phyloP scores from a whole-genome alignment of 2,329 filamentous ascomycete species.

The Hypomyces perniciosus region DNA sequence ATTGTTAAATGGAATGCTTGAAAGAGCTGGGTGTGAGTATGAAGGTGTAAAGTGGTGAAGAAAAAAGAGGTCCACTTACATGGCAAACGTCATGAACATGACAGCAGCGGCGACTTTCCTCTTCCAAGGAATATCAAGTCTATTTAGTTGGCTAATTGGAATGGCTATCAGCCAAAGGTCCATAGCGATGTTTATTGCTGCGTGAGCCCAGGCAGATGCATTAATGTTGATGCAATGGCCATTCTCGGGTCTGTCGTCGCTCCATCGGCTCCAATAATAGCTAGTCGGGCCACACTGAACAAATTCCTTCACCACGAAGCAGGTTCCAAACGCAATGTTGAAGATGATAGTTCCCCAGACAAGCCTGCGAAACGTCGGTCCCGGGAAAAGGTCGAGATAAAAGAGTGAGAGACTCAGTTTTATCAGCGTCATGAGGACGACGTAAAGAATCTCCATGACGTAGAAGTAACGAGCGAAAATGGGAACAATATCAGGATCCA shows the following conservation, averaged over 20 bases:
- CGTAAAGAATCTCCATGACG: constrained; percentile 33
- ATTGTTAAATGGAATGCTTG: background rate
- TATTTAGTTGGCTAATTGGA: constrained; percentile 33
- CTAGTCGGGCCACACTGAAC: constrained; percentile 35
- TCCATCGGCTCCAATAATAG: constrained; percentile 38
- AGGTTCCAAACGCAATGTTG: constrained; percentile 22
- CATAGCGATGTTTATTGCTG: constrained; percentile 35
- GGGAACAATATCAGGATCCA: constrained; percentile 15
- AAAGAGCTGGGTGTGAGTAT: background rate
- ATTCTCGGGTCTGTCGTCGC: constrained; percentile 27
- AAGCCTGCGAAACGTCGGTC: constrained; percentile 21
- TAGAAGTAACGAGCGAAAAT: constrained; percentile 25
- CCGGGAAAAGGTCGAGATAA: constrained; percentile 38
- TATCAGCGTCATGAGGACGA: constrained; percentile 31
- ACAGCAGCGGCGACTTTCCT: constrained; percentile 37
- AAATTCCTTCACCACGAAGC: constrained; percentile 28
- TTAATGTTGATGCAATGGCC: constrained; percentile 38
- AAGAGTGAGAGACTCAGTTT: constrained; percentile 38
- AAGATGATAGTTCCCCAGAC: constrained; percentile 30
- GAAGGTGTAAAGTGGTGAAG: background rate
- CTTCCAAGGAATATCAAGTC: constrained; percentile 31
- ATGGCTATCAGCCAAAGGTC: constrained; percentile 39
- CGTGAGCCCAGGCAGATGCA: constrained; percentile 36
- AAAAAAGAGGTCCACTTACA: constrained; percentile 21
- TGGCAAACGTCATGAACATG: constrained; percentile 40